These are phyloP conservation scores for Dorcoceras hygrometricum DNA, from an alignment of 257 asterid species.

Conservation along the genomic window DNA sequence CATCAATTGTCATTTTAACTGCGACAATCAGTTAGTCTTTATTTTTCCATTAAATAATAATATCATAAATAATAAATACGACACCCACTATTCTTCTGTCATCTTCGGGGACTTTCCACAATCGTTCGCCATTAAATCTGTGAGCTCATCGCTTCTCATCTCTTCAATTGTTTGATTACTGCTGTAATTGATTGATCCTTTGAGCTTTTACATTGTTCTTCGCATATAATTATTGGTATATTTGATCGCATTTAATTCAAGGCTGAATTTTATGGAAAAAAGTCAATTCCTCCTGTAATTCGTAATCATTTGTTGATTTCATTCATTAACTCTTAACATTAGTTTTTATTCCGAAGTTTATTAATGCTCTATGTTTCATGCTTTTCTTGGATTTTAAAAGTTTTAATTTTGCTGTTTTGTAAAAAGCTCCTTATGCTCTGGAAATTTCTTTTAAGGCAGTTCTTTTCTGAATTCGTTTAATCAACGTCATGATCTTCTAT, in stretches of 20 bases:
- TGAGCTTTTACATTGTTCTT: not conserved
- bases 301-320: not conserved
- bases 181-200: not conserved
- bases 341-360: too few species aligned
- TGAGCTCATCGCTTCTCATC: not conserved
- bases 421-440: not conserved
- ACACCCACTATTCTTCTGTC: not conserved
- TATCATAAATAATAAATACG: not conserved
- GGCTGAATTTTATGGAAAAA: not conserved
- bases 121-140: not conserved
- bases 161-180: too few species aligned
- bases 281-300: not conserved
- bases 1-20: too few species aligned
- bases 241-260: too few species aligned
- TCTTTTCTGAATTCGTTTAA: not conserved
- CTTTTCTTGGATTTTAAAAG: not conserved
- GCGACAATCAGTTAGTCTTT: too few species aligned
- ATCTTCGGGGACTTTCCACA: not conserved
- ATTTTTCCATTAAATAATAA: too few species aligned
- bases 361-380: not conserved
- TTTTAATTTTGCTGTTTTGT: not conserved
- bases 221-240: too few species aligned
- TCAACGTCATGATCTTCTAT: not conserved
- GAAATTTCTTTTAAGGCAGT: not conserved
- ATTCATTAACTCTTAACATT: too few species aligned